A percentile compares a stretch with the other conserved stretches of the same genome.
Conservation (phyloP, 208 protist species). For the Entamoeba invadens region DNA sequence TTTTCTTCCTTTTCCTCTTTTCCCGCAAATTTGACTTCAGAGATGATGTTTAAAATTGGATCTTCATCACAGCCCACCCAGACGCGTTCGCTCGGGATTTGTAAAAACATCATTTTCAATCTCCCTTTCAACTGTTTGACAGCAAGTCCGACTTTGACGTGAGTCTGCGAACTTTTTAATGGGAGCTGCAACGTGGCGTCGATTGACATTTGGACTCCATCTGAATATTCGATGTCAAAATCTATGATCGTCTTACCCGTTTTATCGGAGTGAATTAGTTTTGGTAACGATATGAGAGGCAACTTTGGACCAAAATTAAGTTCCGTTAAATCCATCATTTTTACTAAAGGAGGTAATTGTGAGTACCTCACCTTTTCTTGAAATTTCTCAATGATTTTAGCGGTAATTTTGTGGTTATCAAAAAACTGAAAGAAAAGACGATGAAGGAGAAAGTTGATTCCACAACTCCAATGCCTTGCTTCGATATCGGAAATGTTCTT, state of each 20-base stretch:
- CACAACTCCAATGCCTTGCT: not conserved
- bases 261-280: not conserved
- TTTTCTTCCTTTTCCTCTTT: not conserved
- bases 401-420: not conserved
- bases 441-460: not conserved
- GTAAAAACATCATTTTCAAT: not conserved
- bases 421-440: not conserved
- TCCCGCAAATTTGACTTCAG: not conserved
- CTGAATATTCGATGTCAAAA: not conserved
- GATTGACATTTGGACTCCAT: not conserved
- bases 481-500: not conserved
- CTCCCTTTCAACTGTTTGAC: not conserved
- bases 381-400: not conserved
- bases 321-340: not conserved
- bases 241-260: not conserved
- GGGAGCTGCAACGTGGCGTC: not conserved
- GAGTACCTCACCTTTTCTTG: not conserved
- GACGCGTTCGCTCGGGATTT: not conserved
- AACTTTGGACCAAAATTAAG: not conserved
- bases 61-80: not conserved
- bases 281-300: not conserved
- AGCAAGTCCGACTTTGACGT: not conserved
- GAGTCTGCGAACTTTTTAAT: not conserved
- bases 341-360: not conserved
- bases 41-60: not conserved